A percentile compares a stretch with the other conserved stretches of the same genome.
phyloP scores from a whole-genome alignment of 768 basidiomycete species.

The Hirschioporus abietinus region DNA sequence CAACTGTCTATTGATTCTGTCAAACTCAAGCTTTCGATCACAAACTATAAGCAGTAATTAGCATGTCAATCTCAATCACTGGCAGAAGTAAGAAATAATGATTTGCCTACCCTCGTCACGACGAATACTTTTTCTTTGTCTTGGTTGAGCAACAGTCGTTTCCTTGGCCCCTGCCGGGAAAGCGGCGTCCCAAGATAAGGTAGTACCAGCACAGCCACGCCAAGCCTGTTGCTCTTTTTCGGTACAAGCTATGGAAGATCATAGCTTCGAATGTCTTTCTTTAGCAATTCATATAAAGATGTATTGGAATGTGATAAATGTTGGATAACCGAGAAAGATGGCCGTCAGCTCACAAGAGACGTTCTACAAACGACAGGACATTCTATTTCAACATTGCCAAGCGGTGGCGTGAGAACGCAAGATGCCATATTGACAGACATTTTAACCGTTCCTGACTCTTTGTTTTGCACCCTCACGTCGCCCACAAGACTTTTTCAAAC shows the following conservation, averaged over 20 bases:
- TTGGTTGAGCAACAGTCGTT: neutral
- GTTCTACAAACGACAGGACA: neutral
- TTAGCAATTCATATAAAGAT: neutral
- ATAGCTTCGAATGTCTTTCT: neutral
- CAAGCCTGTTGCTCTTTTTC: neutral
- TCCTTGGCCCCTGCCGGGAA: neutral
- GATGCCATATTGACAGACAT: neutral
- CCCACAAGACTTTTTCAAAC: neutral
- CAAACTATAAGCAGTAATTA: too few relatives aligned
- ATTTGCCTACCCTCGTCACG: too few relatives aligned
- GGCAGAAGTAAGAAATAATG: too few relatives aligned
- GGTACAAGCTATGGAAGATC: neutral
- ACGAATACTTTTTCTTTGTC: neutral
- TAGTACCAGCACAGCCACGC: too few relatives aligned
- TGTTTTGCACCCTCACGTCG: neutral
- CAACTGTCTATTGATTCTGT: too few relatives aligned
- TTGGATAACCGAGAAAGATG: neutral
- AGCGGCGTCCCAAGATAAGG: neutral
- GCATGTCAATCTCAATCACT: too few relatives aligned
- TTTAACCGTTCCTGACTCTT: slow-evolving; percentile 1
- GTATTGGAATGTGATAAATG: neutral
- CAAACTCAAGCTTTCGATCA: too few relatives aligned
- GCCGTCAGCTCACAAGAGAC: neutral
- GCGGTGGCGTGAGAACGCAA: neutral
- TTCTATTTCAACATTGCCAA: neutral